Evolutionary conservation across 192 early-diverging fungal species (phyloP).

Genomic region (Entomortierella chlamydospora): DNA sequence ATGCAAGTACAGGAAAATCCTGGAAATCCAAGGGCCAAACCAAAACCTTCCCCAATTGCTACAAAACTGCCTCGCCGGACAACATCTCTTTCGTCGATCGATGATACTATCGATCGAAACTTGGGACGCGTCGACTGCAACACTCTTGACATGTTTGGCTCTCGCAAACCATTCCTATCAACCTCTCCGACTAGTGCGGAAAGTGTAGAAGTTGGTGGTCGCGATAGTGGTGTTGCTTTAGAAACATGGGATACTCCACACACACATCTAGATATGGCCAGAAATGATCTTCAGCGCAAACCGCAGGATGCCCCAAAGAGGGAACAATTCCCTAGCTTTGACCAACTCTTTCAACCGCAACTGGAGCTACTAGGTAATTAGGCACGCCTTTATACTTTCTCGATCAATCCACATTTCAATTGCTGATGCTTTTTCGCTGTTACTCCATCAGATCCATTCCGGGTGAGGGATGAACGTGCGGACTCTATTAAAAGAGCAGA

Average conservation of each 20-base stretch:
- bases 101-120: neutral
- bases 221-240: conserved; percentile 35
- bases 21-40: conserved; percentile 1
- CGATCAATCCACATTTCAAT: neutral
- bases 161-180: neutral
- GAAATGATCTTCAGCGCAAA: neutral
- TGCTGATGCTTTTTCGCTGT: neutral
- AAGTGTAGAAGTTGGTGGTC: conserved; percentile 8
- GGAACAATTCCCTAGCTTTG: conserved; percentile 18
- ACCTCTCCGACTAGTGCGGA: neutral
- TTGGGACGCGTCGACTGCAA: neutral
- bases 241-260: conserved; percentile 29
- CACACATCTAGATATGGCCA: no score
- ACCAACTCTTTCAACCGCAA: conserved; percentile 18
- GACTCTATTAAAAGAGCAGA: neutral
- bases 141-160: neutral
- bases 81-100: neutral
- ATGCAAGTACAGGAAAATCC: neutral
- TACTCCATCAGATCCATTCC: neutral
- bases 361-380: conserved; percentile 4
- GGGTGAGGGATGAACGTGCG: neutral
- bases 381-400: neutral
- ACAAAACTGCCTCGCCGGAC: neutral
- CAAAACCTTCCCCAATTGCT: conserved; percentile 27
- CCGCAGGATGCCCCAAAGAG: neutral